Evolutionary conservation across 768 basidiomycete species (phyloP).

Genomic region (Termitomyces sp.): DNA sequence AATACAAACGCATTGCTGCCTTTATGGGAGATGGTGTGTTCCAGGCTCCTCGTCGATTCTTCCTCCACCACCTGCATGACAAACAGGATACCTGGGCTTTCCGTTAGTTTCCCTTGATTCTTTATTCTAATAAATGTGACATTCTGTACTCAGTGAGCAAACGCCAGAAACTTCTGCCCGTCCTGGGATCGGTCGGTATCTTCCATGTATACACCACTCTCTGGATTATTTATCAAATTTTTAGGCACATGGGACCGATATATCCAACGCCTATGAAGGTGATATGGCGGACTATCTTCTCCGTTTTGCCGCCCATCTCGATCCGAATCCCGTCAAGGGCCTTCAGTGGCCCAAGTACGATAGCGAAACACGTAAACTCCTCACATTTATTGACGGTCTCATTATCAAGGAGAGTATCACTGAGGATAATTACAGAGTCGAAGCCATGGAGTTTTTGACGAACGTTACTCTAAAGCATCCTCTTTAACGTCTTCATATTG

Average conservation of each 20-base stretch:
- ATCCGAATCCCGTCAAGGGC: slow-evolving; percentile 36
- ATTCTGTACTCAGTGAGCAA: background rate
- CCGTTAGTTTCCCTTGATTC: slow-evolving; percentile 20
- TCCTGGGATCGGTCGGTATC: slow-evolving; percentile 36
- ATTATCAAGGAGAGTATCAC: slow-evolving; percentile 25
- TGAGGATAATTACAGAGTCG: slow-evolving; percentile 37
- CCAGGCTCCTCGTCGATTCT: slow-evolving; percentile 43
- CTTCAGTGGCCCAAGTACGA: slow-evolving; percentile 42
- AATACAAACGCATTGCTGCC: slow-evolving; percentile 48
- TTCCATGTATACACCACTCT: background rate
- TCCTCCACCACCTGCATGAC: slow-evolving; percentile 30
- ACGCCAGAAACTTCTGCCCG: background rate
- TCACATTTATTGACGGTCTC: slow-evolving; percentile 35
- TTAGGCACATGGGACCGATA: slow-evolving; percentile 39
- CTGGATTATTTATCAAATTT: slow-evolving; percentile 5
- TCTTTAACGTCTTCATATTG: slow-evolving; percentile 10
- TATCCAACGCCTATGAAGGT: slow-evolving; percentile 33
- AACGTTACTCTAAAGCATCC: slow-evolving; percentile 27
- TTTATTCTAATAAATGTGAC: background rate
- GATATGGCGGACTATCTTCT: slow-evolving; percentile 42
- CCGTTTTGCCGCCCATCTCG: slow-evolving; percentile 35
- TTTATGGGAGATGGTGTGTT: slow-evolving; percentile 47
- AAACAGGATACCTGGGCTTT: slow-evolving; percentile 42
- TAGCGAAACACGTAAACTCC: slow-evolving; percentile 26
- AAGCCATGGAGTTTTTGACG: slow-evolving; percentile 32